These are phyloP conservation scores for Lipomyces spencermartinsiae DNA, from an alignment of 805 yeast genomes.

Conservation along the genomic window DNA sequence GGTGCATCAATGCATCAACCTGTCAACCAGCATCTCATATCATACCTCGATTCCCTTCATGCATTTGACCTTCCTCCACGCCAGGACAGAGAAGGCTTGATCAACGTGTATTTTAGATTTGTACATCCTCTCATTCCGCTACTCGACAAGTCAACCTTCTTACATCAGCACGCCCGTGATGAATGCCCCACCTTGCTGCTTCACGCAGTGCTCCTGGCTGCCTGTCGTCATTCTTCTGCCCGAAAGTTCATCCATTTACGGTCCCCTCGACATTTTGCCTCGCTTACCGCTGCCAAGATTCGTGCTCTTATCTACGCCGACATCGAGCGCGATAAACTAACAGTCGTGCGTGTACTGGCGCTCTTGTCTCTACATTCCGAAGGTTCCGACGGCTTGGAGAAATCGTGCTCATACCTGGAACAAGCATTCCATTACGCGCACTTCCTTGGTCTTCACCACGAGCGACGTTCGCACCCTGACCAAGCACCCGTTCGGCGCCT, in stretches of 20 bases:
- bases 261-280: conserved; percentile 46
- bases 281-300: conserved; percentile 46
- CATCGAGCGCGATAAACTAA: conserved; percentile 50
- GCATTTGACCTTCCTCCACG: conserved; percentile 51
- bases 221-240: conserved; percentile 52
- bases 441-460: conserved; percentile 51
- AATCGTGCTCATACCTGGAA: conserved; percentile 48
- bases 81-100: conserved; percentile 46
- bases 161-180: conserved; percentile 47
- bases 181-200: conserved; percentile 51
- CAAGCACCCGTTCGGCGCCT: conserved; percentile 43
- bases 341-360: conserved; percentile 48
- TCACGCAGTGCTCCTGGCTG: conserved; percentile 53
- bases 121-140: conserved; percentile 53
- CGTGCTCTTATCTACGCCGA: conserved; percentile 50
- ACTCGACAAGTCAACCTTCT: conserved; percentile 50
- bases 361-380: conserved; percentile 50
- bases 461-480: conserved; percentile 46
- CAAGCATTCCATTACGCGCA: conserved; percentile 51
- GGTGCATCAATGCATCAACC: conserved; percentile 43
- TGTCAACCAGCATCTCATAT: conserved; percentile 44
- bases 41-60: conserved; percentile 47
- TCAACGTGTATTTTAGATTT: conserved; percentile 50
- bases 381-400: conserved; percentile 50
- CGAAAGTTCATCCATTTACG: conserved; percentile 43